Evolutionary conservation across 1,284 basidiomycete genomes (phyloP), one percentile per base, ranked within the genome.

Genomic region (Pseudozyma hubeiensis): DNA sequence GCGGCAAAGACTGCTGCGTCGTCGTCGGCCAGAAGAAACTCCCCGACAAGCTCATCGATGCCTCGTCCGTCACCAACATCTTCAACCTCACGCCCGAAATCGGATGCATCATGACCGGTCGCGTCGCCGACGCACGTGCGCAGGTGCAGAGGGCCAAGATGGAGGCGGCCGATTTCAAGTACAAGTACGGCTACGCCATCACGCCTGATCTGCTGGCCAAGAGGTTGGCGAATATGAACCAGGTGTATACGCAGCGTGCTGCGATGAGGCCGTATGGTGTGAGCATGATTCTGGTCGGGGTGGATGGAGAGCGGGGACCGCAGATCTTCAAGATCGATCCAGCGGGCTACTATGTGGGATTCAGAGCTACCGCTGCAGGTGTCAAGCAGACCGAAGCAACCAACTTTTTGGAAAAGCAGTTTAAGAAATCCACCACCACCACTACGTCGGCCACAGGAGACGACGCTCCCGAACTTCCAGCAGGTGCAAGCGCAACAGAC

Each of bases 381-480:
- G 93, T 96, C 85, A 99, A 99, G 84, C 96, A 99, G 83, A 95
- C 97, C 79, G 97, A 99, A 84, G 94, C 94, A 5, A 97, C 95
- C 90, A 99, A 98, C 86, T 81, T 87, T 81, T 88, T 99, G 59
- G 97, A 99, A 87, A 99, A 99, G 88, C 93, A 94, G 85, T 99
- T 94, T 93, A 99, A 99, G 87, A 94, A 94, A 82, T 87, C 94
- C 50, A 60, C 64, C 46, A 47, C 63, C 10, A 45, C 46, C 13
- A 11, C 49, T n/a, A 29, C 61, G 24, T 24, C 24, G 24, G 24
- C 24, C 24, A 24, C 24, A 24, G 24, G 24, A 4, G 29, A 33
- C 5, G 17, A 37, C 4, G 65, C 9, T 5, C 11, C 56, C 1
- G 58, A 41, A 13, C 5, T 43, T 0, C 47, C 47, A 4, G 50